Conservation (phyloP, 305 asterid genomes). For the Fraxinus latifolia region DNA sequence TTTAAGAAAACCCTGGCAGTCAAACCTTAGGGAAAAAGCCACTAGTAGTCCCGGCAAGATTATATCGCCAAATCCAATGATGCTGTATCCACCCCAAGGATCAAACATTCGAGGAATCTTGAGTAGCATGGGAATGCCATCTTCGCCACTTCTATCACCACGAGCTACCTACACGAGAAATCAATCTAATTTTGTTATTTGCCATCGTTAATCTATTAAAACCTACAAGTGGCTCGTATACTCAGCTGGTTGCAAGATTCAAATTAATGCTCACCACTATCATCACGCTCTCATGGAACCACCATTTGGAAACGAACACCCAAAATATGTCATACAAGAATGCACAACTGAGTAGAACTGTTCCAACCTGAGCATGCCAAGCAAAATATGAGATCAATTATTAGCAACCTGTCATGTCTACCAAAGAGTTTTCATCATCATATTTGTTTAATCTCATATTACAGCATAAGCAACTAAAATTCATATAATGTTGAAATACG, state of each 20-base stretch:
- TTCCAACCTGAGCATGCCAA: conserved; percentile 71
- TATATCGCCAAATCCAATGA: conserved; percentile 97
- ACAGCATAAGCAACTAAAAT: background rate
- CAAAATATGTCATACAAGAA: conserved; percentile 90
- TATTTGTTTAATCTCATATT: background rate
- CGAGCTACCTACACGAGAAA: conserved; percentile 72
- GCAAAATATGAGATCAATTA: conserved; percentile 17
- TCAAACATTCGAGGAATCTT: conserved; percentile 95
- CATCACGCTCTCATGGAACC: conserved; percentile 95
- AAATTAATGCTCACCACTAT: conserved; percentile 63
- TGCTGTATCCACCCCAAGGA: conserved; percentile 98
- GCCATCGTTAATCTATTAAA: background rate
- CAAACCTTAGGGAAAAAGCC: conserved; percentile 80
- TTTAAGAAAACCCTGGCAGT: background rate
- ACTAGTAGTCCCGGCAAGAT: conserved; percentile 86
- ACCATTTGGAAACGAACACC: conserved; percentile 83
- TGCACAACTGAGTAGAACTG: conserved; percentile 84
- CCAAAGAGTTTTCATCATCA: background rate
- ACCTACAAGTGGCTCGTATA: background rate
- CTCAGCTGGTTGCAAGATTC: background rate
- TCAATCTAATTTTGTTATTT: background rate
- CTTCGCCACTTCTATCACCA: conserved; percentile 95
- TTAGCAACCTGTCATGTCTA: background rate
- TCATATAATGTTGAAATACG: background rate
- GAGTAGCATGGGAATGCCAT: conserved; percentile 95